phyloP scores from a whole-genome alignment of 768 basidiomycete species.

The Podaxis sp. region DNA sequence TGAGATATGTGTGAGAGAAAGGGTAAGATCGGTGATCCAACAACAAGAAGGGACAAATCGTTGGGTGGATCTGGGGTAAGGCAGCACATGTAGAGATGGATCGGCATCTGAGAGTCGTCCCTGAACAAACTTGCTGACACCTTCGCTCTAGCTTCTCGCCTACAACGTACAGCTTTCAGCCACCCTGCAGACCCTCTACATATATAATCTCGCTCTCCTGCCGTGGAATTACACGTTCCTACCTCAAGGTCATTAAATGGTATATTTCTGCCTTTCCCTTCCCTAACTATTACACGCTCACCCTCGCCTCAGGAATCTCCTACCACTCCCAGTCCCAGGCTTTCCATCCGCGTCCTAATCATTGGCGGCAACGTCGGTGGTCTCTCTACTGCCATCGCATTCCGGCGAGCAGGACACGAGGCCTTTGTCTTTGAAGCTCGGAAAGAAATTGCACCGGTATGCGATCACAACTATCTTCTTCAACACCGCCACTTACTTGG shows the following conservation, averaged over 20 bases:
- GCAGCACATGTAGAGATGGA: conserved; percentile 5
- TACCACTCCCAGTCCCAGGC: not conserved
- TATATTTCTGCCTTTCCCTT: not conserved
- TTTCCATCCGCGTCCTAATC: conserved; percentile 29
- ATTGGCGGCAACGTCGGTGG: conserved; percentile 47
- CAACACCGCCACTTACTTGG: not conserved
- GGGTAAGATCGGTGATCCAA: not conserved
- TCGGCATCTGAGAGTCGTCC: conserved; percentile 1
- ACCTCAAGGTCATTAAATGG: not conserved
- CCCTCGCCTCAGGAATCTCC: not conserved
- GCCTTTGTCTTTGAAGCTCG: conserved; percentile 46
- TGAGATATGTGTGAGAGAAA: not conserved
- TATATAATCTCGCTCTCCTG: not conserved
- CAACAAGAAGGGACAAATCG: not conserved
- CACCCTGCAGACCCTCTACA: not conserved
- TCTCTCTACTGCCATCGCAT: conserved; percentile 47
- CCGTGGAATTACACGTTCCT: not conserved
- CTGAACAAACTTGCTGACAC: not conserved
- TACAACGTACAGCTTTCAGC: conserved; percentile 1
- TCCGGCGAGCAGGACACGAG: conserved; percentile 50
- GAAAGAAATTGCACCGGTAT: not conserved
- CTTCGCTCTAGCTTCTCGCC: conserved; percentile 2
- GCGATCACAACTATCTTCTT: not conserved
- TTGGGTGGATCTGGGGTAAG: not conserved
- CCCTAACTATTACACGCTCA: not conserved